phyloP scores from a whole-genome alignment of 805 yeast genomes.

The Scheffersomyces lignosus region DNA sequence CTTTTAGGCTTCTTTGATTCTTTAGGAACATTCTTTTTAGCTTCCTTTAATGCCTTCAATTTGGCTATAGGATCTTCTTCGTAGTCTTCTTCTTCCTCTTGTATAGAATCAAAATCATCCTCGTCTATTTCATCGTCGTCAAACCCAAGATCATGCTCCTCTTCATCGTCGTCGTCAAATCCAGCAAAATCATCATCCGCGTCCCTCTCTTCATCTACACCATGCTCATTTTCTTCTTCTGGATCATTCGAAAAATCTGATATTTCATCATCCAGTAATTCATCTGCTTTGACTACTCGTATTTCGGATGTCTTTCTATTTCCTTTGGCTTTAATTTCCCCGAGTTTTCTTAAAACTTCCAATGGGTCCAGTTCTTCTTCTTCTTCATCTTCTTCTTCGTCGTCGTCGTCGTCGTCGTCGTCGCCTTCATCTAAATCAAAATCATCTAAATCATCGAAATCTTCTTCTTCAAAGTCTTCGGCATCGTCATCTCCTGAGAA shows the following conservation, averaged over 20 bases:
- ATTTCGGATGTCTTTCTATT: slow-evolving; percentile 4
- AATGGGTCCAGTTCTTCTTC: slow-evolving; percentile 11
- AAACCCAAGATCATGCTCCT: background rate
- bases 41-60: slow-evolving; percentile 19
- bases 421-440: slow-evolving; percentile 28
- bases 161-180: slow-evolving; percentile 26
- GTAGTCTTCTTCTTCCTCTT: slow-evolving; percentile 11
- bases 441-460: slow-evolving; percentile 41
- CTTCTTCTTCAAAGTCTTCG: slow-evolving; percentile 22
- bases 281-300: background rate
- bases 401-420: slow-evolving; percentile 6
- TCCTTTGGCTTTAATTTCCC: slow-evolving; percentile 2
- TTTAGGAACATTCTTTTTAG: slow-evolving; percentile 7
- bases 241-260: slow-evolving; percentile 17
- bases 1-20: slow-evolving; percentile 1
- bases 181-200: slow-evolving; percentile 47
- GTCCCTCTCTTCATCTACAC: slow-evolving; percentile 6
- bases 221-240: slow-evolving; percentile 2
- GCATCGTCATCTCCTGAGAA: slow-evolving; percentile 4
- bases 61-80: slow-evolving; percentile 27
- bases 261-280: slow-evolving; percentile 1
- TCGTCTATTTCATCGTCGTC: slow-evolving; percentile 5
- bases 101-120: slow-evolving; percentile 6
- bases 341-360: background rate
- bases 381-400: slow-evolving; percentile 9